Evolutionary conservation across 2,329 filamentous ascomycete species (phyloP), one percentile per base, ranked within the genome.

Genomic region (Septoria linicola): DNA sequence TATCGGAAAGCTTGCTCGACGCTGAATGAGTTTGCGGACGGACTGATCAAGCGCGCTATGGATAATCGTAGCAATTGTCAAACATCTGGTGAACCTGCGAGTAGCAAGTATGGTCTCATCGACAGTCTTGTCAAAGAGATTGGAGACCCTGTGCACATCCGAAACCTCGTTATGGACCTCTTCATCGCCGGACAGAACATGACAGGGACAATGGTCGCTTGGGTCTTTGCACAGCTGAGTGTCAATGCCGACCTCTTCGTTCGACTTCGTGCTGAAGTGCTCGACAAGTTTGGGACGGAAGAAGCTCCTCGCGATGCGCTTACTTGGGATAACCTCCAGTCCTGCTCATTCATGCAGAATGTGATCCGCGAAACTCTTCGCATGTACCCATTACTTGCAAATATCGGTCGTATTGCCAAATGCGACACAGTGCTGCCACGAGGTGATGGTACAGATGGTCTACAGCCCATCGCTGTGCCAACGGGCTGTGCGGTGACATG

Each of bases 121-220:
- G 67, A 72, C 42, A 70, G 70, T 40, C 64, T 75, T 1, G 72
- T 70, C 3, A 69, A 68, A 49, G 66, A 72, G 53, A 73, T 72
- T 2, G 66, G 60, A 2, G 71, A 76, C 52, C 70, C 68, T 36
- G 63, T 65, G 49, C 53, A 67, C 16, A 64, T 76, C 8, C 65
- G 72, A 3, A 67, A 71, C 39, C 68, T 75, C 46, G 62, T 75
- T 6, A 67, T 75, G 59, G 75, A 75, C 53, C 67, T 76, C 14
- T 59, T 75, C 39, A 58, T 81, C 0, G 80, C 79, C 0, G 80
- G 80, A 1, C 71, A 80, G 13, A 80, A 83, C 57, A 82, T 80
- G 1, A 82, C 78, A 0, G 80, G 78, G 1, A 72, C 72, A 40
- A 70, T 77, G 8, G 64, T 81, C n/a, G 64, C 57, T 36, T 61